Percentiles rank a stretch among this genome's conserved stretches.
phyloP scores from a whole-genome alignment of 139 green algal species.

The Haematococcus sp. region DNA sequence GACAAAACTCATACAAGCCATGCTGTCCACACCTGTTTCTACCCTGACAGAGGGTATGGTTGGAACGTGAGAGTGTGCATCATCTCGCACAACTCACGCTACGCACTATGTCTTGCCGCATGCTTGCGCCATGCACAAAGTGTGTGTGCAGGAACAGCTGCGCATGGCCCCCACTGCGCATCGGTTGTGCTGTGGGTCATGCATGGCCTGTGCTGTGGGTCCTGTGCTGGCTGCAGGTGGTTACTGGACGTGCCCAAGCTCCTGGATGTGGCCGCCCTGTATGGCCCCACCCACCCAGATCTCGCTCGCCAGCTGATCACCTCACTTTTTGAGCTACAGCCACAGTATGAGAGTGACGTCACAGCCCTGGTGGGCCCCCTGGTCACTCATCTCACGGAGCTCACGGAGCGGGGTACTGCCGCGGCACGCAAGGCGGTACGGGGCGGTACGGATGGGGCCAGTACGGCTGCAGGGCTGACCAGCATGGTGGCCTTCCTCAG shows the following conservation, averaged over 20 bases:
- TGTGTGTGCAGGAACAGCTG: too few species aligned
- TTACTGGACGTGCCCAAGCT: conserved; percentile 74
- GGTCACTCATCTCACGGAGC: neutral
- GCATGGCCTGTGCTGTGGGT: too few species aligned
- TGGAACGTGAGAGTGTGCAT: too few species aligned
- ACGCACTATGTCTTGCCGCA: too few species aligned
- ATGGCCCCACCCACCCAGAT: conserved; percentile 44
- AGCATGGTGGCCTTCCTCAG: neutral
- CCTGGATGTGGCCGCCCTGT: conserved; percentile 72
- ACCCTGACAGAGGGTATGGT: too few species aligned
- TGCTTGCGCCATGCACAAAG: too few species aligned
- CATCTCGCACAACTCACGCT: too few species aligned
- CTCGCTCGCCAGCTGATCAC: conserved; percentile 44
- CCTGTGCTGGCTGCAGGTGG: conserved; percentile 14
- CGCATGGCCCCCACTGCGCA: too few species aligned
- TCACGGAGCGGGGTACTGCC: neutral
- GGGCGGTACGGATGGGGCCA: neutral
- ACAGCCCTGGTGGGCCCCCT: neutral
- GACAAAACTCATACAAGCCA: too few species aligned
- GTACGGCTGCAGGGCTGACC: neutral
- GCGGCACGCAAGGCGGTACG: neutral
- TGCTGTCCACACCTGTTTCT: too few species aligned
- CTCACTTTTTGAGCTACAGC: conserved; percentile 61
- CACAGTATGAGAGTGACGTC: conserved; percentile 36
- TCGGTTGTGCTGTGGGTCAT: too few species aligned